Base-by-base conservation (phyloP, 345 rosid species). In the Theobroma cacao region DNA sequence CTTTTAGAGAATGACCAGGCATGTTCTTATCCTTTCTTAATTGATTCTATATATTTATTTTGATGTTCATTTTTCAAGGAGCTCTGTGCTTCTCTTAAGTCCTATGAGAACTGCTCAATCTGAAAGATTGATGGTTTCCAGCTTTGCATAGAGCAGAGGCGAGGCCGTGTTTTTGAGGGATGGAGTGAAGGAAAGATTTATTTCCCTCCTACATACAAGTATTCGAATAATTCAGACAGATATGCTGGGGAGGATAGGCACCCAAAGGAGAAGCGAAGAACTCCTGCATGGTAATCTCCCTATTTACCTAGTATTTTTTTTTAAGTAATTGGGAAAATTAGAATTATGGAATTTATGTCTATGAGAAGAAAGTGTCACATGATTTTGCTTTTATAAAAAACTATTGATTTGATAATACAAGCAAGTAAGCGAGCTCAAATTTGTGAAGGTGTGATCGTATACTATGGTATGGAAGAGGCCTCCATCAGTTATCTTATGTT, bases 171-270 rank as follows among this genome's bases (percentile, higher is more conserved):
- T 28, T 96, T 96, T 80, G 88, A 89, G 82, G 98, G 98, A 78
- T 96, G 99, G 99, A 88, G 80, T 66, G 99, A 96, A 84, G 99
- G 99, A 59, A 90, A 52, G 59, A 94, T 96, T 81, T 94, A 90
- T 84, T 96, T 96, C 80, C 98, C 98, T 74, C 99, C 99, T 0
- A 96, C 99, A 36, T 97, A 97, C 93, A 97, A 97, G 85, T 94
- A 91, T 79, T 97, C 97, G 10, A 90, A 93, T 82, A 97, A 94
- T 71, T 97, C 99, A 24, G 99, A 97, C 79, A 85, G 93, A 85
- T 94, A 97, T 69, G 88, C 97, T 1, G 97, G 97, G 50, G 95
- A 94, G 68, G 92, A 89, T 73, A 88, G 93, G 78, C 91, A 82
- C 76, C 93, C 91, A 26, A 93, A 90, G 89, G 94, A 87, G 87